These are phyloP conservation scores for Penicillium sp. DNA, from an alignment of 2,329 filamentous ascomycete species.

Conservation along the genomic window DNA sequence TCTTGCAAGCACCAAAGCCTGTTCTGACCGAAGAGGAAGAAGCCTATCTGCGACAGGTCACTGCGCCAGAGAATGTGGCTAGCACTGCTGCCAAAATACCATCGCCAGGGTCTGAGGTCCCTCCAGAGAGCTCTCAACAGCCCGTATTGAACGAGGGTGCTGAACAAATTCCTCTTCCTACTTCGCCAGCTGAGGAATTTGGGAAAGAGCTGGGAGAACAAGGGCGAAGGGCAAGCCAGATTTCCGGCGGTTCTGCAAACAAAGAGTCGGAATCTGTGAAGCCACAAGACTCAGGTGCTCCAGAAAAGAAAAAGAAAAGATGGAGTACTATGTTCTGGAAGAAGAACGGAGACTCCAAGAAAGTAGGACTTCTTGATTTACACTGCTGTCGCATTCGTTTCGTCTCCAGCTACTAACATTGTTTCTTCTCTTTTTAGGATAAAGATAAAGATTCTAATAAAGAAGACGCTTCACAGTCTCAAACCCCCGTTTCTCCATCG, in stretches of 20 bases:
- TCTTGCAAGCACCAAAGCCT: conserved; percentile 35
- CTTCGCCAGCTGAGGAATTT: conserved; percentile 48
- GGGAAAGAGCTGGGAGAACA: conserved; percentile 33
- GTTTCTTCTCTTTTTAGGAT: not conserved
- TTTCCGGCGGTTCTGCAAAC: conserved; percentile 12
- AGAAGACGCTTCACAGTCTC: not conserved
- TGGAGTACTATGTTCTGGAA: conserved; percentile 45
- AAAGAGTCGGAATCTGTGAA: conserved; percentile 20
- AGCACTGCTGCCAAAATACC: not conserved
- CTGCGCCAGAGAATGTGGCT: conserved; percentile 37
- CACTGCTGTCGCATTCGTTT: not conserved
- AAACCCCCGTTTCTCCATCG: conserved; percentile 1
- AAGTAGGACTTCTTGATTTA: conserved; percentile 21
- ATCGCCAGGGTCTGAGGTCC: not conserved
- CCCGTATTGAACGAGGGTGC: conserved; percentile 43
- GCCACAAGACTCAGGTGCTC: conserved; percentile 14
- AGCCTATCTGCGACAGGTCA: conserved; percentile 55
- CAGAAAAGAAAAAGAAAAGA: conserved; percentile 31
- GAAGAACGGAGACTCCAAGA: conserved; percentile 36
- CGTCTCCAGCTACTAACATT: not conserved
- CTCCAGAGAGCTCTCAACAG: not conserved
- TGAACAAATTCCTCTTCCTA: conserved; percentile 46
- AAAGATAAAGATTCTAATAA: conserved; percentile 1
- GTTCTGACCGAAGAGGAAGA: conserved; percentile 65
- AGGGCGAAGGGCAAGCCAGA: conserved; percentile 37